Evolutionary conservation across 441 rosid species (phyloP).

Genomic region (Adansonia gregorii): DNA sequence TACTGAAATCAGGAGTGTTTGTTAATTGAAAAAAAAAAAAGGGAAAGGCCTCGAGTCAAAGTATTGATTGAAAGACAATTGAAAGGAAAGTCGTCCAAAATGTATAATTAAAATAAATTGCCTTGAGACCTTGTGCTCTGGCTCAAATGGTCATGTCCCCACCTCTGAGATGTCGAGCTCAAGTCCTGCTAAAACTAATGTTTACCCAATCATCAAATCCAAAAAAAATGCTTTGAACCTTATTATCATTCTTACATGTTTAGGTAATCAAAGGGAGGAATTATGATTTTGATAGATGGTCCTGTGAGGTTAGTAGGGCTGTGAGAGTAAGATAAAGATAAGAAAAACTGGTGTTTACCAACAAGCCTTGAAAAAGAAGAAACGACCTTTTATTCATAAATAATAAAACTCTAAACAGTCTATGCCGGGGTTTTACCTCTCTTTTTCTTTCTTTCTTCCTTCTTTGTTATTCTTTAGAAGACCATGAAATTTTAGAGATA

Average conservation of each 20-base stretch:
- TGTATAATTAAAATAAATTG: background rate
- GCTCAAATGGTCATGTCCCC: background rate
- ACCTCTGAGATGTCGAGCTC: background rate
- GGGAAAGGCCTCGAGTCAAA: background rate
- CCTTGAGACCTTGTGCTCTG: background rate
- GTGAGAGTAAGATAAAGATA: background rate
- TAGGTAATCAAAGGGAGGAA: background rate
- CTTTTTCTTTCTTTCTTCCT: background rate
- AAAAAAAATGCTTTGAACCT: background rate
- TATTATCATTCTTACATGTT: background rate
- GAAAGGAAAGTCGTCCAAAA: constrained; percentile 6
- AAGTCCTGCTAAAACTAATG: background rate
- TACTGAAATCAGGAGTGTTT: background rate
- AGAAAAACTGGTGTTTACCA: background rate
- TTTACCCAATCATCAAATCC: background rate
- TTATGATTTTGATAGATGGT: background rate
- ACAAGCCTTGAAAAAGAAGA: background rate
- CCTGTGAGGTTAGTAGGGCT: background rate
- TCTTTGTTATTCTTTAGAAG: background rate
- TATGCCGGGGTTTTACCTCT: background rate
- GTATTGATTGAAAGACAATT: background rate
- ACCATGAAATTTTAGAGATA: background rate
- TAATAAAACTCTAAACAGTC: background rate
- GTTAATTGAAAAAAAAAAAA: constrained; percentile 14
- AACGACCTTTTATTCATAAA: background rate